A percentile compares a stretch with the other conserved stretches of the same genome.
Conservation (phyloP, 2,329 filamentous ascomycete species). For the Colletotrichum trifolii region DNA sequence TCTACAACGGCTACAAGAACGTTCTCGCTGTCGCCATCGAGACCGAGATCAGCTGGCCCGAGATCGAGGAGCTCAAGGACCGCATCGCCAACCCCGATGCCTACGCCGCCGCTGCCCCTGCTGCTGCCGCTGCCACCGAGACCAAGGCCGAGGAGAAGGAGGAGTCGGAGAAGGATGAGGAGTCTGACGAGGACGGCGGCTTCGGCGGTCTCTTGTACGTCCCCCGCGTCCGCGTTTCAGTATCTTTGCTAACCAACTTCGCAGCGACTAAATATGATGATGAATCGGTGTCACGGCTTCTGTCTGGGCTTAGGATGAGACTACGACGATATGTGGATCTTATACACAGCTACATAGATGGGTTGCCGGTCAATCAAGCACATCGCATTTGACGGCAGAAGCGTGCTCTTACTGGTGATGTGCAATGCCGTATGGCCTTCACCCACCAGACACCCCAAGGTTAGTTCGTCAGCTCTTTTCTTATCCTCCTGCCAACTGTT, state of each 20-base stretch:
- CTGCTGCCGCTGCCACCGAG: constrained; percentile 67
- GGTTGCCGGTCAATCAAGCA: constrained; percentile 54
- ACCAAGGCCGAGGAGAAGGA: constrained; percentile 70
- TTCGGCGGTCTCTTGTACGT: constrained; percentile 85
- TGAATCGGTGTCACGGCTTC: constrained; percentile 52
- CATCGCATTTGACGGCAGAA: constrained; percentile 43
- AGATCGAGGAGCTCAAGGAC: constrained; percentile 98
- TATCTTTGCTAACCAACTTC: constrained; percentile 50
- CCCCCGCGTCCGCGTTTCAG: background rate
- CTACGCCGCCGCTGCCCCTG: constrained; percentile 86
- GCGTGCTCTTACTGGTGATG: constrained; percentile 40
- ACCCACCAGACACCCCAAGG: constrained; percentile 44
- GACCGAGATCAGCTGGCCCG: constrained; percentile 94
- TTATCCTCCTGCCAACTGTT: constrained; percentile 39
- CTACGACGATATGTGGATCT: constrained; percentile 55
- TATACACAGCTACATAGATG: constrained; percentile 59
- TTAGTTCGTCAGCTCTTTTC: constrained; percentile 50
- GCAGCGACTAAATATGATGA: constrained; percentile 63
- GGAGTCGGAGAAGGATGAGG: constrained; percentile 75
- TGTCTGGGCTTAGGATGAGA: constrained; percentile 56
- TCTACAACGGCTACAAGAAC: constrained; percentile 99
- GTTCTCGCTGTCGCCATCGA: constrained; percentile 87
- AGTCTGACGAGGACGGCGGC: constrained; percentile 74
- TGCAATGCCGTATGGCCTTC: constrained; percentile 38
- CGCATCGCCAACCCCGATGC: constrained; percentile 99